Conservation (phyloP, 306 rosid species). For the Acacia confusa region DNA sequence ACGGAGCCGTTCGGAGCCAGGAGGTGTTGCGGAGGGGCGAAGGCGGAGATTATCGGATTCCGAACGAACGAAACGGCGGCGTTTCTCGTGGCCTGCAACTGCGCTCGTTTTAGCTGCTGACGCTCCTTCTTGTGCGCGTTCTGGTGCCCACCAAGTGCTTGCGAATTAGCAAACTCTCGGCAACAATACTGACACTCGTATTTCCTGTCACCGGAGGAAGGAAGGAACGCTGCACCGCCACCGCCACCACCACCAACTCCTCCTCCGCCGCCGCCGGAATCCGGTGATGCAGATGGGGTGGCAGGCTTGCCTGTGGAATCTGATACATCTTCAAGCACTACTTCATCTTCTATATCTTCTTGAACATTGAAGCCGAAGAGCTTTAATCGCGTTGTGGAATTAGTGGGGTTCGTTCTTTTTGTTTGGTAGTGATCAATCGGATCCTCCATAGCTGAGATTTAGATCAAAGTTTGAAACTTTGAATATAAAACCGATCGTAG, state of each 20-base stretch:
- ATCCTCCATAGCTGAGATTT: constrained; percentile 32
- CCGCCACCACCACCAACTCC: constrained; percentile 1
- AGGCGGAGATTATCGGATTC: constrained; percentile 90
- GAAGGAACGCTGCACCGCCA: constrained; percentile 17
- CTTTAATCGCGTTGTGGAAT: constrained; percentile 58
- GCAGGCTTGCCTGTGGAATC: constrained; percentile 50
- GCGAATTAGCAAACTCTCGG: constrained; percentile 93
- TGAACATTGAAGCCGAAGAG: constrained; percentile 84
- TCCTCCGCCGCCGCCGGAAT: constrained; percentile 36
- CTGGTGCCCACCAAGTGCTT: constrained; percentile 98
- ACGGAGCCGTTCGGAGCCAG: constrained; percentile 62
- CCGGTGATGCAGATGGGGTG: constrained; percentile 72
- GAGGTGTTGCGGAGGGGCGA: constrained; percentile 83
- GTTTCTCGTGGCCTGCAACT: constrained; percentile 78
- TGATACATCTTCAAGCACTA: constrained; percentile 38
- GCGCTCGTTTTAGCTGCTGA: constrained; percentile 88
- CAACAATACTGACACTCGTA: constrained; percentile 97
- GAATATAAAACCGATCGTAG: not conserved
- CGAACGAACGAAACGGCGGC: constrained; percentile 82
- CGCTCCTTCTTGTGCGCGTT: constrained; percentile 99
- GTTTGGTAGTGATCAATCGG: constrained; percentile 48
- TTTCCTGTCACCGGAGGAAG: constrained; percentile 74
- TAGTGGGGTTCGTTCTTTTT: constrained; percentile 46
- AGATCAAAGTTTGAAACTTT: not conserved
- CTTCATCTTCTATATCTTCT: constrained; percentile 44